A percentile compares a stretch with the other conserved stretches of the same genome.
phyloP scores from a whole-genome alignment of 2,329 filamentous ascomycete species.

The Apiospora phragmitis region DNA sequence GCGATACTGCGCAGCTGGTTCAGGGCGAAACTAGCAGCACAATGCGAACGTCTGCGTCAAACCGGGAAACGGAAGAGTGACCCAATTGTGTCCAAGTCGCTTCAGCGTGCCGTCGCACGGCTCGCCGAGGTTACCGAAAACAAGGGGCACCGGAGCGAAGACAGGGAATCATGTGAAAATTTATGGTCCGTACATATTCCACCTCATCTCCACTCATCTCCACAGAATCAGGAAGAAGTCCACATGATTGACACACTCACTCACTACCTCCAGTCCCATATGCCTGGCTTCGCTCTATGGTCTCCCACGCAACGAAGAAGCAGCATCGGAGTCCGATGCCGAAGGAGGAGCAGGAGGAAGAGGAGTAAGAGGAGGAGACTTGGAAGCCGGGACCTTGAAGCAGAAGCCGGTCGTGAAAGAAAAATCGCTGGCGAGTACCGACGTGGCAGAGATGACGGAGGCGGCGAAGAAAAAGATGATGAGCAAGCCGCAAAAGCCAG shows the following conservation, averaged over 20 bases:
- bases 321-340: background rate
- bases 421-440: background rate
- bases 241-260: background rate
- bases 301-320: slow-evolving; percentile 10
- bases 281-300: slow-evolving; percentile 25
- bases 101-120: slow-evolving; percentile 23
- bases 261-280: slow-evolving; percentile 23
- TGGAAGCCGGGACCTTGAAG: slow-evolving; percentile 6
- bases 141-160: slow-evolving; percentile 14
- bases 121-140: slow-evolving; percentile 23
- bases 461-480: slow-evolving; percentile 9
- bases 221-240: background rate
- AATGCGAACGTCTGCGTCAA: slow-evolving; percentile 1
- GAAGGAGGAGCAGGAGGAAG: background rate
- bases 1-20: background rate
- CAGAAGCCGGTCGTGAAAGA: background rate
- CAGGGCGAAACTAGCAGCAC: background rate
- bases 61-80: background rate
- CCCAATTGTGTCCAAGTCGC: slow-evolving; percentile 12
- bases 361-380: slow-evolving; percentile 18
- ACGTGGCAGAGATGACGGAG: slow-evolving; percentile 12
- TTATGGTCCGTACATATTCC: slow-evolving; percentile 21
- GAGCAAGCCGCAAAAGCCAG: background rate
- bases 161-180: slow-evolving; percentile 17
- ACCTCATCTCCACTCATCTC: background rate